These are phyloP conservation scores for Omphalea diandra DNA, from an alignment of 441 rosid species.

Conservation along the genomic window DNA sequence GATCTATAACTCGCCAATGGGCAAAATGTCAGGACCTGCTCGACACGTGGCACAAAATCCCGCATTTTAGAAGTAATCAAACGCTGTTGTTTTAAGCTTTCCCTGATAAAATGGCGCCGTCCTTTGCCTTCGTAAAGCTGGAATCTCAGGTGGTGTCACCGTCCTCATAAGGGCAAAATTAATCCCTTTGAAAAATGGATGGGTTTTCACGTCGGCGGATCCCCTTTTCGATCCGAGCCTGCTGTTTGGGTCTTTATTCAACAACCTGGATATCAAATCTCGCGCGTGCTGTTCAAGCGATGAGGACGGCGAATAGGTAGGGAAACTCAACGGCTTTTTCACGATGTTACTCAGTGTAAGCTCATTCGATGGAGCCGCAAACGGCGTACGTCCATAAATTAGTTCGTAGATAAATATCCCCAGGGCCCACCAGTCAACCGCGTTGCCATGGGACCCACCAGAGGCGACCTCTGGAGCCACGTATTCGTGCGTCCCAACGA, in stretches of 20 bases:
- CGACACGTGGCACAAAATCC: slow-evolving; percentile 36
- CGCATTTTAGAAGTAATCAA: slow-evolving; percentile 57
- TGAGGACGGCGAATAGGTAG: slow-evolving; percentile 46
- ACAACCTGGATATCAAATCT: slow-evolving; percentile 57
- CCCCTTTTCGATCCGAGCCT: slow-evolving; percentile 68
- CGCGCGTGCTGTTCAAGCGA: slow-evolving; percentile 46
- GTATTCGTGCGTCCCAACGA: slow-evolving; percentile 93
- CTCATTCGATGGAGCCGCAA: slow-evolving; percentile 56
- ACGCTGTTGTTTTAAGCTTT: slow-evolving; percentile 42
- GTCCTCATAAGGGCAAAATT: slow-evolving; percentile 77
- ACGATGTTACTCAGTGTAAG: slow-evolving; percentile 74
- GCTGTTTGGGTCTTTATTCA: slow-evolving; percentile 62
- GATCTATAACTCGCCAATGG: slow-evolving; percentile 34
- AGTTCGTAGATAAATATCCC: slow-evolving; percentile 80
- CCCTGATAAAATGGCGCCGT: slow-evolving; percentile 35
- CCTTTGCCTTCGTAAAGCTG: slow-evolving; percentile 34
- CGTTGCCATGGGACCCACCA: slow-evolving; percentile 83
- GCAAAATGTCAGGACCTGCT: slow-evolving; percentile 39
- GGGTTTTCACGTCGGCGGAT: slow-evolving; percentile 65
- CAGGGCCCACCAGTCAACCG: slow-evolving; percentile 97
- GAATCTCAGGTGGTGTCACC: slow-evolving; percentile 65
- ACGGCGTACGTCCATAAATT: slow-evolving; percentile 76
- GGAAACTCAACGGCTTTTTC: slow-evolving; percentile 55
- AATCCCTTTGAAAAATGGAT: slow-evolving; percentile 69
- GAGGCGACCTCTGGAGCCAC: slow-evolving; percentile 86